Percentiles rank a stretch among this genome's conserved stretches.
phyloP scores from a whole-genome alignment of 2,329 filamentous ascomycete species.

The Aureobasidium sp. region DNA sequence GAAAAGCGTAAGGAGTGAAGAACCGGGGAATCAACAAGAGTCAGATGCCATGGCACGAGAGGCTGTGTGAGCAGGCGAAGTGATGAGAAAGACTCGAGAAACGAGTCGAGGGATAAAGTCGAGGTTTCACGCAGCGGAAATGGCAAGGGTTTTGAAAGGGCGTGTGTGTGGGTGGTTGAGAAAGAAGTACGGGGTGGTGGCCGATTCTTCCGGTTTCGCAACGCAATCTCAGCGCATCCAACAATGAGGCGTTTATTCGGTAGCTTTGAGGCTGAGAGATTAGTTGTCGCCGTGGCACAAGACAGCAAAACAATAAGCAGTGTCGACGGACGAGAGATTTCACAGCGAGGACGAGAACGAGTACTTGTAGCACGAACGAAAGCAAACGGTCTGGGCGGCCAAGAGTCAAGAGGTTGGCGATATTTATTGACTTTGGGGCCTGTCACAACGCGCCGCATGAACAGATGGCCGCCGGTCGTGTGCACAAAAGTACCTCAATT shows the following conservation, averaged over 20 bases:
- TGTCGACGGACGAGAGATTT: not conserved
- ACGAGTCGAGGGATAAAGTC: not conserved
- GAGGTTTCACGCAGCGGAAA: not conserved
- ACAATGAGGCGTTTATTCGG: constrained; percentile 11
- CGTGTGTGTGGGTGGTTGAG: constrained; percentile 9
- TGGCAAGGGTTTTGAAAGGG: constrained; percentile 3
- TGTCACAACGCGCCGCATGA: not conserved
- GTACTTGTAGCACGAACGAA: not conserved
- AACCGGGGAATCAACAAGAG: not conserved
- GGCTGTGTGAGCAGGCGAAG: not conserved
- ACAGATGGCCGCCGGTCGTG: not conserved
- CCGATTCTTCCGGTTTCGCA: constrained; percentile 9
- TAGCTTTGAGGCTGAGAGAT: not conserved
- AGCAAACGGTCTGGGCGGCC: constrained; percentile 9
- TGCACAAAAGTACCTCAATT: not conserved
- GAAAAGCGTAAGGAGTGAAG: not conserved
- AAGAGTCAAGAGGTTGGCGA: not conserved
- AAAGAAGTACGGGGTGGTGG: not conserved
- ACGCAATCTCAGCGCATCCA: constrained; percentile 8
- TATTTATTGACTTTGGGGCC: not conserved
- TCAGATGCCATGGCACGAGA: not conserved
- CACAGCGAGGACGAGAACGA: not conserved
- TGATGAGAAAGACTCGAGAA: not conserved
- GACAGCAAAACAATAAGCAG: not conserved
- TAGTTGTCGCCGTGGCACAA: not conserved